Evolutionary conservation across 2,329 filamentous ascomycete genomes (phyloP).

Genomic region (Diaporthe ilicicola): DNA sequence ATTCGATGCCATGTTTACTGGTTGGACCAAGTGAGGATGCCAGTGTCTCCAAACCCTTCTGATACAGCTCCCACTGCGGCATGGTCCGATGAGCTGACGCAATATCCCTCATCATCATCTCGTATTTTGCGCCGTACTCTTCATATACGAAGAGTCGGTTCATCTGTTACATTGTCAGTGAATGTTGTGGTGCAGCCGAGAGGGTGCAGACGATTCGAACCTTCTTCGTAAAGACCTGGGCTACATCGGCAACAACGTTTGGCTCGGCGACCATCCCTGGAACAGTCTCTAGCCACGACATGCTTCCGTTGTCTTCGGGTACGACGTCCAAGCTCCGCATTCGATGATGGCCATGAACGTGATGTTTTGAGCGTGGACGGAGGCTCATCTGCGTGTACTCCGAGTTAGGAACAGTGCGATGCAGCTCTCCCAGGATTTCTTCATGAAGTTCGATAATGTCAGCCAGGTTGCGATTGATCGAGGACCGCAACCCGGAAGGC

Average conservation of each 20-base stretch:
- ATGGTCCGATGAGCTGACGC: conserved; percentile 73
- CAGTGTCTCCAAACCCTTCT: conserved; percentile 85
- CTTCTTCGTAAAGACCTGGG: conserved; percentile 67
- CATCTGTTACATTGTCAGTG: conserved; percentile 62
- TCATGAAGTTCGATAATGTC: conserved; percentile 87
- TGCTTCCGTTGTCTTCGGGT: conserved; percentile 49
- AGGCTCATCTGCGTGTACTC: conserved; percentile 62
- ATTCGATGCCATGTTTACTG: conserved; percentile 68
- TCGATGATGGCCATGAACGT: conserved; percentile 49
- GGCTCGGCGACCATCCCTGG: conserved; percentile 66
- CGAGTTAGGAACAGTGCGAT: conserved; percentile 74
- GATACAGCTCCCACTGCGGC: conserved; percentile 80
- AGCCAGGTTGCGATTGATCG: conserved; percentile 81
- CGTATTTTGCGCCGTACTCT: conserved; percentile 90
- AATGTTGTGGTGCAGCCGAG: too few species aligned
- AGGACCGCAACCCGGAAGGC: conserved; percentile 71
- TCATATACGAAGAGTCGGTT: conserved; percentile 86
- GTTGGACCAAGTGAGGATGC: conserved; percentile 77
- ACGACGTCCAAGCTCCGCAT: conserved; percentile 59
- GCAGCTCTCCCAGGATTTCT: conserved; percentile 78
- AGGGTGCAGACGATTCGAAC: conserved; percentile 43
- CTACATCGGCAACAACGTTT: conserved; percentile 66
- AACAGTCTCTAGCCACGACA: conserved; percentile 54
- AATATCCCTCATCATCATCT: conserved; percentile 82
- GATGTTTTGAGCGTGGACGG: conserved; percentile 26